Conservation (phyloP, 345 rosid species). For the Ceriops decandra region DNA sequence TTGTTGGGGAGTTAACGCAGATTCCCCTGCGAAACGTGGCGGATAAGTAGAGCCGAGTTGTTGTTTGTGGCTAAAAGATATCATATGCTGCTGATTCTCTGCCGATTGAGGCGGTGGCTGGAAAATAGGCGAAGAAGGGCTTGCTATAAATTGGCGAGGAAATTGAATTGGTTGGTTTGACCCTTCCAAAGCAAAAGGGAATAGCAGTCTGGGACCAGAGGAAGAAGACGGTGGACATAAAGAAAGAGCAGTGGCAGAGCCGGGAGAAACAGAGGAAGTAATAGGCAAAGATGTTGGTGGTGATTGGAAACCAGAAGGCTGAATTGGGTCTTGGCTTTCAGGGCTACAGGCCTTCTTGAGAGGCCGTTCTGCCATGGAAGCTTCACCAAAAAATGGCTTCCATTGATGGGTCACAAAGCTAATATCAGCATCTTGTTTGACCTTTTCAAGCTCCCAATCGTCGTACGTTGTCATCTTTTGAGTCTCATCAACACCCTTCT, state of each 20-base stretch:
- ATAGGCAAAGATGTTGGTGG: background rate
- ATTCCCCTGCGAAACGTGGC: conserved; percentile 30
- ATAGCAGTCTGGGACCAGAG: conserved; percentile 34
- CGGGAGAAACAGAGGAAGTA: conserved; percentile 22
- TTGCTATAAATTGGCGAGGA: conserved; percentile 38
- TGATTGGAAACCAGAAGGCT: too few species aligned
- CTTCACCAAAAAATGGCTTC: conserved; percentile 52
- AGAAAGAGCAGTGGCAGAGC: too few species aligned
- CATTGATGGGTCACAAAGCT: conserved; percentile 41
- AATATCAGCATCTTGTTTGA: conserved; percentile 21
- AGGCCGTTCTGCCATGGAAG: conserved; percentile 52
- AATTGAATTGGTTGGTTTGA: conserved; percentile 33
- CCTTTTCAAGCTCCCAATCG: conserved; percentile 44
- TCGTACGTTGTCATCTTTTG: conserved; percentile 27
- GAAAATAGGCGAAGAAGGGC: conserved; percentile 23
- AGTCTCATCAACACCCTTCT: conserved; percentile 36
- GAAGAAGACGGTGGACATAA: conserved; percentile 7
- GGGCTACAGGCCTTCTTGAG: conserved; percentile 62
- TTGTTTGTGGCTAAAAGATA: conserved; percentile 60
- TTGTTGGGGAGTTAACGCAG: conserved; percentile 28
- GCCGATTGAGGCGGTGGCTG: conserved; percentile 17
- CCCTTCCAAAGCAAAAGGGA: conserved; percentile 54
- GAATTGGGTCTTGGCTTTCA: conserved; percentile 36
- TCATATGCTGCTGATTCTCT: conserved; percentile 55
- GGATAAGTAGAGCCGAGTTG: background rate